Evolutionary conservation across 257 asterid genomes (phyloP).

Genomic region (Knoxia roxburghii): DNA sequence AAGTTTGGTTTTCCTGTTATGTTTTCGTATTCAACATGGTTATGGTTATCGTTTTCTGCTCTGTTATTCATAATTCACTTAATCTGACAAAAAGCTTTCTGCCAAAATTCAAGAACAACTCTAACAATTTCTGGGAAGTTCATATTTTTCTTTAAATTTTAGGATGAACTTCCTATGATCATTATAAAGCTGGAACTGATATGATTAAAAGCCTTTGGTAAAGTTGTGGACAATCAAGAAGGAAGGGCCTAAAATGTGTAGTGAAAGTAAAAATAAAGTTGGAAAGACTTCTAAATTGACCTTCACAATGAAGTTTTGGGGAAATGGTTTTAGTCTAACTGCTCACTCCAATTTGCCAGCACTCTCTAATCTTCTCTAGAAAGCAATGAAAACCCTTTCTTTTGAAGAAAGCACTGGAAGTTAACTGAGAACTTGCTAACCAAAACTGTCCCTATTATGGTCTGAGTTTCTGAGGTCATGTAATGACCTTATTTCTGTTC

Average conservation of each 20-base stretch:
- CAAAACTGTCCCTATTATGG: background rate
- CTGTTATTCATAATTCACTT: background rate
- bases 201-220: background rate
- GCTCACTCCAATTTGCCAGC: background rate
- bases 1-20: conserved; percentile 14
- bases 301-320: conserved; percentile 7
- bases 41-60: background rate
- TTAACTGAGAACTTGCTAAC: background rate
- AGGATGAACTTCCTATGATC: background rate
- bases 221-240: conserved; percentile 2
- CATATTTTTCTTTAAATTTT: background rate
- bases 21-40: background rate
- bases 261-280: conserved; percentile 27
- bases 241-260: conserved; percentile 21
- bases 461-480: background rate
- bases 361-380: background rate
- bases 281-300: conserved; percentile 16
- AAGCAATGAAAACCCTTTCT: background rate
- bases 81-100: background rate
- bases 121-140: background rate
- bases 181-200: no score
- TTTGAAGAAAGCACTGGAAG: background rate
- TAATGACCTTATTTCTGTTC: background rate
- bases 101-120: background rate
- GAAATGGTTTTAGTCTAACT: background rate